Evolutionary conservation across 148 eudicot genomes (phyloP), one percentile per base, ranked within the genome.

Genomic region (Rheum nobile): DNA sequence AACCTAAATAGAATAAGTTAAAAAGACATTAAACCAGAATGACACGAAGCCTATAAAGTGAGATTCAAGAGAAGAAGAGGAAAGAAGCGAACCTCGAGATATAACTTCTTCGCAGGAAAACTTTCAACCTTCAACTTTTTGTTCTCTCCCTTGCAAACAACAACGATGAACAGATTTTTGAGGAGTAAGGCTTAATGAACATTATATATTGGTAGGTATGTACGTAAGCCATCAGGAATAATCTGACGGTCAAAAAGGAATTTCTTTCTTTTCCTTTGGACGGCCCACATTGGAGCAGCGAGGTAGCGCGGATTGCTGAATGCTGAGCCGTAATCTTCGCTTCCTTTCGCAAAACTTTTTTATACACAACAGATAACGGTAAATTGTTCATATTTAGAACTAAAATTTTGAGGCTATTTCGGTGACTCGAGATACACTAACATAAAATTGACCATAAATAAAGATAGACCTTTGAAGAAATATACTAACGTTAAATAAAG

Each of bases 181-280:
- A 21, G 38, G 29, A 0, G 6, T 0, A 0, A 41, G 47, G 83
- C 41, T 63, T 7, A 29, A 31, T 38, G 22, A 50, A 35, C 1
- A 26, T 65, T 82, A 83, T 84, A 81, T 74, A 77, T 4, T 29
- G 37, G 24, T 4, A 8, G 9, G 34, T 14, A 38, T 22, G 72
- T 74, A 3, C 2, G 16, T 52, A 52, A 32, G 44, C 67, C 26
- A 38, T 14, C 8, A 42, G 32, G 1, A 0, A 11, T 52, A 21
- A 77, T 87, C 79, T 55, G 55, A 87, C 88, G 88, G 84, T 63
- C 35, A 21, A 8, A 12, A 75, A 1, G 73, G 2, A 29, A 9
- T 31, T 80, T 85, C 84, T 81, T 77, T 77, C 86, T 82, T 83
- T 74, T 76, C 57, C 57, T 41, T 9, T 1, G 17, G 10, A 35